phyloP scores from a whole-genome alignment of 306 rosid genomes.

The Arachis hypogaea region DNA sequence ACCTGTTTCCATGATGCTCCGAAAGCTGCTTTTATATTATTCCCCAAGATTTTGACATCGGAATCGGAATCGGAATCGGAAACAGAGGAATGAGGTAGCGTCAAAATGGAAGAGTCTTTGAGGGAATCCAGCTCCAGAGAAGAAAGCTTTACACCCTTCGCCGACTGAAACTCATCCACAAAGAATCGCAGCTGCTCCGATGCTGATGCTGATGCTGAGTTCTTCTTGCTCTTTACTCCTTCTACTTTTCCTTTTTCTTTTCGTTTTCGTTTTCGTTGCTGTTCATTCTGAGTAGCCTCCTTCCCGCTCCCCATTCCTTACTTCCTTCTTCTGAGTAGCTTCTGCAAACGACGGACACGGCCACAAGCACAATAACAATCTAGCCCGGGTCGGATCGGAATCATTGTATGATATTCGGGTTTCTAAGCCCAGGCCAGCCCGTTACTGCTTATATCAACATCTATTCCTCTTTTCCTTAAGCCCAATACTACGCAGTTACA shows the following conservation, averaged over 20 bases:
- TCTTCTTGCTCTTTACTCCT: neutral
- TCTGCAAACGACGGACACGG: no score
- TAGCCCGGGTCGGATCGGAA: no score
- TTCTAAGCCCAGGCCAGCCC: no score
- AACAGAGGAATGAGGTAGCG: conserved; percentile 36
- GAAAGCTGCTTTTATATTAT: conserved; percentile 65
- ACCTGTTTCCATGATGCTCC: conserved; percentile 70
- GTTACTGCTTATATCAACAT: no score
- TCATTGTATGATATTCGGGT: no score
- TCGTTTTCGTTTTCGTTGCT: neutral
- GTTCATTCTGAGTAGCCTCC: neutral
- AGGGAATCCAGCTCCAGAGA: conserved; percentile 75
- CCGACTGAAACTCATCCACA: conserved; percentile 60
- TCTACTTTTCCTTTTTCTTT: conserved; percentile 18
- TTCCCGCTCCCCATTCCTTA: conserved; percentile 39
- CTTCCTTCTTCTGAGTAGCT: neutral
- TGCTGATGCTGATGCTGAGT: neutral
- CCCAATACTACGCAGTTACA: no score
- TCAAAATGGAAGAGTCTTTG: conserved; percentile 59
- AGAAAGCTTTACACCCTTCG: conserved; percentile 61
- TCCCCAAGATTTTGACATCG: conserved; percentile 48
- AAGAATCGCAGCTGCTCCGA: conserved; percentile 57
- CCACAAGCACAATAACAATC: no score
- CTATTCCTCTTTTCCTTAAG: no score
- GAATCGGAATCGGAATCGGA: conserved; percentile 41